Percentiles rank a stretch among this genome's conserved stretches.
Evolutionary conservation across 2,329 filamentous ascomycete genomes (phyloP).

Genomic region (Cladosporium sp.): DNA sequence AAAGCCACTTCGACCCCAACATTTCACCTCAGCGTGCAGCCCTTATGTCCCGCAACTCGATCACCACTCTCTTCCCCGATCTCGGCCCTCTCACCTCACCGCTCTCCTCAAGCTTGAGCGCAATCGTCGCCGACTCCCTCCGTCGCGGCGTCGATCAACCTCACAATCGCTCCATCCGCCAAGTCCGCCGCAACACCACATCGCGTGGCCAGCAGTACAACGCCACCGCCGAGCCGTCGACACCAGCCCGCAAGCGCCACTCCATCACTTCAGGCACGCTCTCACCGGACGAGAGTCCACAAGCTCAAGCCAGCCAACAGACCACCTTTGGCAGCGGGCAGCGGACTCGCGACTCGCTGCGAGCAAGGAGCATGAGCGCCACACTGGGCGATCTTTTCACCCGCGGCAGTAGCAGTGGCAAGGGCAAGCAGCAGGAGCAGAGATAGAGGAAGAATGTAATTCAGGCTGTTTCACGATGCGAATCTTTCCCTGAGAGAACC

Average conservation of each 20-base stretch:
- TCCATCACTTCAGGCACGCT: constrained; percentile 17
- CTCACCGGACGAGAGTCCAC: constrained; percentile 5
- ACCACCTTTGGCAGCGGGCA: background rate
- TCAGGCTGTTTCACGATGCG: too few relatives aligned
- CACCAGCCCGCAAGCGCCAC: background rate
- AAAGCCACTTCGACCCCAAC: constrained; percentile 24
- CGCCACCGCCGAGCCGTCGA: background rate
- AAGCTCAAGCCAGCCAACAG: background rate
- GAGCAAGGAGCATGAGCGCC: constrained; percentile 16
- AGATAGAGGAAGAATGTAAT: background rate
- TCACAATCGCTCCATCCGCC: background rate
- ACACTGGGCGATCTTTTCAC: constrained; percentile 18
- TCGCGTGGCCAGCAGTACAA: constrained; percentile 7
- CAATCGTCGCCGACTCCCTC: constrained; percentile 64
- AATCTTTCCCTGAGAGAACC: too few relatives aligned
- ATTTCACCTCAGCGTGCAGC: constrained; percentile 41
- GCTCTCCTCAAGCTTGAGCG: constrained; percentile 60
- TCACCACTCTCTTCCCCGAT: constrained; percentile 50
- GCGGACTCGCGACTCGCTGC: background rate
- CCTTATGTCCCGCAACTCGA: constrained; percentile 49
- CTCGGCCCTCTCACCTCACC: constrained; percentile 61
- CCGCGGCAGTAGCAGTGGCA: background rate
- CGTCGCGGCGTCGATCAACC: constrained; percentile 43
- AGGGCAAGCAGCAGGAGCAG: constrained; percentile 4
- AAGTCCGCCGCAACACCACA: constrained; percentile 8